These are phyloP conservation scores for Xylaria sp. DNA, from an alignment of 2,329 filamentous ascomycete species.

Conservation along the genomic window DNA sequence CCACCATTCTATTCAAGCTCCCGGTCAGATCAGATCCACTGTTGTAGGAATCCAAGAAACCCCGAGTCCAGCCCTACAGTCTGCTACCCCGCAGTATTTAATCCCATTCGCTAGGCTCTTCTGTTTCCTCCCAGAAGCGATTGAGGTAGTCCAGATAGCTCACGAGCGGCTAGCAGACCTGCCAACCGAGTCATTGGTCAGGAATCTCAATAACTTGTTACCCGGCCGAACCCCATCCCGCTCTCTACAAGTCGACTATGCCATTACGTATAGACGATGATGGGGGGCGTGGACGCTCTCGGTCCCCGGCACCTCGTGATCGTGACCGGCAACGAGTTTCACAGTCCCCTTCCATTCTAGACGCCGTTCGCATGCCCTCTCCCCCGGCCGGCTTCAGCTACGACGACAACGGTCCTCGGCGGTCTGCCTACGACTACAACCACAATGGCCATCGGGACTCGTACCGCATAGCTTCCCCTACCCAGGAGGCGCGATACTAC, in stretches of 20 bases:
- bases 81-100: conserved; percentile 38
- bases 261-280: conserved; percentile 61
- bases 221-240: conserved; percentile 3
- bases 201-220: conserved; percentile 16
- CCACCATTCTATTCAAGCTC: conserved; percentile 19
- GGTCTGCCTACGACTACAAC: conserved; percentile 47
- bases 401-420: conserved; percentile 49
- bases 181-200: conserved; percentile 14
- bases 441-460: conserved; percentile 52
- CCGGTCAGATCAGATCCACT: conserved; percentile 27
- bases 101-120: conserved; percentile 27
- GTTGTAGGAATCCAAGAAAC: conserved; percentile 25
- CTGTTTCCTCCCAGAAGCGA: conserved; percentile 11
- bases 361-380: conserved; percentile 55
- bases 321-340: conserved; percentile 48
- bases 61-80: conserved; percentile 35
- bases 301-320: conserved; percentile 54
- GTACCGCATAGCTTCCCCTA: conserved; percentile 47
- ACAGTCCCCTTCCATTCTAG: conserved; percentile 49
- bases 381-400: conserved; percentile 55
- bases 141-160: conserved; percentile 21
- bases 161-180: conserved; percentile 1
- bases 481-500: conserved; percentile 45
- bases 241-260: conserved; percentile 51
- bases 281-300: conserved; percentile 58